phyloP scores from a whole-genome alignment of 192 early-diverging fungal genomes.

The Umbelopsis isabellina region DNA sequence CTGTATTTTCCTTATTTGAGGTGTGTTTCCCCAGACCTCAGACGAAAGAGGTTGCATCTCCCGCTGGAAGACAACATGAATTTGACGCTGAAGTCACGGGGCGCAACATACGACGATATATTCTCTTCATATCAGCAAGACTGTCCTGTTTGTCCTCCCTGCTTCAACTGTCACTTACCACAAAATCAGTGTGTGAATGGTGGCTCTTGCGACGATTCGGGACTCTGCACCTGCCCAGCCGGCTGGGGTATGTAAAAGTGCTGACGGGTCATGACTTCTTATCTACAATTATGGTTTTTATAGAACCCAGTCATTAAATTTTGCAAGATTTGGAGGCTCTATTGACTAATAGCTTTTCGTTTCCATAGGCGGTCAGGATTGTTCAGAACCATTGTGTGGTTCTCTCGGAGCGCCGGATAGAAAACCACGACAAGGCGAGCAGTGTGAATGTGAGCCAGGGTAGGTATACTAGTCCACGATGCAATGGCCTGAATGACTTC shows the following conservation, averaged over 20 bases:
- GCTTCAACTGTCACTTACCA: constrained; percentile 39
- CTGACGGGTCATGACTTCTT: too few relatives aligned
- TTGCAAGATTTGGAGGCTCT: neutral
- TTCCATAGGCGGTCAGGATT: constrained; percentile 34
- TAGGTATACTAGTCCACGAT: constrained; percentile 11
- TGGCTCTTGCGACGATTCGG: constrained; percentile 48
- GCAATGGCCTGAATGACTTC: neutral
- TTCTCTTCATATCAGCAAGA: constrained; percentile 35
- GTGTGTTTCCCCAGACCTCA: too few relatives aligned
- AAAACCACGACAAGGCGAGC: constrained; percentile 23
- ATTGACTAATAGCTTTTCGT: neutral
- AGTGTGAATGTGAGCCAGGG: constrained; percentile 37
- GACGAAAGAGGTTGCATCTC: constrained; percentile 51
- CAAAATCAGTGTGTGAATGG: constrained; percentile 37
- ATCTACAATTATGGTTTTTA: neutral
- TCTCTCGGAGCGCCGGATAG: constrained; percentile 30
- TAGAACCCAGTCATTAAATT: neutral
- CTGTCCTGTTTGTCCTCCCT: constrained; percentile 47
- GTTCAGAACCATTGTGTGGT: constrained; percentile 34
- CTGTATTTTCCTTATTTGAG: too few relatives aligned
- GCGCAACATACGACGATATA: neutral
- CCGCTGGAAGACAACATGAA: constrained; percentile 42
- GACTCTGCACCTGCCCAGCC: constrained; percentile 69
- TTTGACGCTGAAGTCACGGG: neutral
- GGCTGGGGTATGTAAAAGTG: constrained; percentile 49